phyloP scores from a whole-genome alignment of 2,329 filamentous ascomycete species.

The Cryoendolithus antarcticus region DNA sequence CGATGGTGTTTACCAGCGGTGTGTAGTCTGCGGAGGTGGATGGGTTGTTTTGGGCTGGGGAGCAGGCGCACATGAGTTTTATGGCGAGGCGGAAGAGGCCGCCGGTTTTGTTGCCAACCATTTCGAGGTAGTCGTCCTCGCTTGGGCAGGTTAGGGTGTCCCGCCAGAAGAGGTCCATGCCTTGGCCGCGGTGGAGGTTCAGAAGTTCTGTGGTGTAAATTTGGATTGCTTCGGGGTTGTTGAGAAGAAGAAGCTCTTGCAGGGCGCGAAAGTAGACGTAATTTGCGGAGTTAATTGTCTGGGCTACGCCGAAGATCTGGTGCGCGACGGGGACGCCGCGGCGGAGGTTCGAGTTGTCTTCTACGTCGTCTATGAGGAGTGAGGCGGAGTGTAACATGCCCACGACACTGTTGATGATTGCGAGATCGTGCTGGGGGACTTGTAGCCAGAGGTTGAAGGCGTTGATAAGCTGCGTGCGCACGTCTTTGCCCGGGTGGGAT shows the following conservation, averaged over 20 bases:
- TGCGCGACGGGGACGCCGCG: slow-evolving; percentile 73
- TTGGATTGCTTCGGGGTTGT: slow-evolving; percentile 52
- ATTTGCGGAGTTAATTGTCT: slow-evolving; percentile 85
- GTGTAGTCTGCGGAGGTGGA: slow-evolving; percentile 51
- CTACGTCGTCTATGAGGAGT: slow-evolving; percentile 75
- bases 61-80: slow-evolving; percentile 77
- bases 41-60: slow-evolving; percentile 23
- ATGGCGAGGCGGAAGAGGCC: slow-evolving; percentile 75
- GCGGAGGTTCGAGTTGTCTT: slow-evolving; percentile 65
- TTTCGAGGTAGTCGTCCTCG: slow-evolving; percentile 85
- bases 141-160: slow-evolving; percentile 72
- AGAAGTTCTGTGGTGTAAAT: slow-evolving; percentile 74
- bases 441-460: slow-evolving; percentile 73
- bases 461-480: slow-evolving; percentile 64
- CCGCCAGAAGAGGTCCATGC: slow-evolving; percentile 85
- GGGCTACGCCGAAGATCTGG: slow-evolving; percentile 70
- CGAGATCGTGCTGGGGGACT: slow-evolving; percentile 57
- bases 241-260: slow-evolving; percentile 59
- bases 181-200: slow-evolving; percentile 75
- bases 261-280: slow-evolving; percentile 78
- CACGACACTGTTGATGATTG: slow-evolving; percentile 65
- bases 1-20: slow-evolving; percentile 72
- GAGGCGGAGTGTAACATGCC: slow-evolving; percentile 80
- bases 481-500: slow-evolving; percentile 71
- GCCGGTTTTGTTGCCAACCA: slow-evolving; percentile 85